These are phyloP conservation scores for Vanderwaltozyma tropicalis DNA, from an alignment of 805 yeast species.

Conservation along the genomic window DNA sequence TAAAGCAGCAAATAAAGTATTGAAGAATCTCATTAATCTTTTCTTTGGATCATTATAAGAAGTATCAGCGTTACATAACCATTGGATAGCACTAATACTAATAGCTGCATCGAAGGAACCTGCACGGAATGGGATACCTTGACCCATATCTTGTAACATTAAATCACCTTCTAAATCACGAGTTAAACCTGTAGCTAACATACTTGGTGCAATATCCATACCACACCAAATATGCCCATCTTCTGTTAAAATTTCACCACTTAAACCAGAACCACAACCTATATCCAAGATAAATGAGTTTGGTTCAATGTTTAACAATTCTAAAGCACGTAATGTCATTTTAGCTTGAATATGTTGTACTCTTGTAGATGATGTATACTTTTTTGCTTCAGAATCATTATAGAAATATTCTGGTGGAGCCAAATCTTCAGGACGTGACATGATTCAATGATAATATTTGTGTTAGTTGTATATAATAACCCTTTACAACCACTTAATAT, in stretches of 20 bases:
- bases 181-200: slow-evolving; percentile 90
- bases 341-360: slow-evolving; percentile 97
- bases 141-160: slow-evolving; percentile 85
- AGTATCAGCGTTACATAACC: slow-evolving; percentile 95
- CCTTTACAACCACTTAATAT: too few relatives aligned
- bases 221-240: slow-evolving; percentile 87
- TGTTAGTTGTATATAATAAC: too few relatives aligned
- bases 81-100: slow-evolving; percentile 88
- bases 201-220: slow-evolving; percentile 90
- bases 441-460: too few relatives aligned
- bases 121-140: slow-evolving; percentile 89
- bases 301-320: slow-evolving; percentile 62
- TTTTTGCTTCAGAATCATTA: slow-evolving; percentile 78
- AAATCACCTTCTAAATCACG: slow-evolving; percentile 91
- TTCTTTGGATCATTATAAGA: slow-evolving; percentile 71
- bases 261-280: slow-evolving; percentile 95
- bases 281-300: slow-evolving; percentile 71
- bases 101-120: slow-evolving; percentile 96
- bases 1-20: slow-evolving; percentile 74
- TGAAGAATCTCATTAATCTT: slow-evolving; percentile 73
- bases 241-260: slow-evolving; percentile 88
- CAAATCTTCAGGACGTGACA: slow-evolving; percentile 93
- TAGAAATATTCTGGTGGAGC: slow-evolving; percentile 97
- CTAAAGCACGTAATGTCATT: slow-evolving; percentile 91
- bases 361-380: slow-evolving; percentile 88